Percentiles rank a stretch among this genome's conserved stretches.
Evolutionary conservation across 2,329 filamentous ascomycete genomes (phyloP).

Genomic region (Trichothecium sympodiale): DNA sequence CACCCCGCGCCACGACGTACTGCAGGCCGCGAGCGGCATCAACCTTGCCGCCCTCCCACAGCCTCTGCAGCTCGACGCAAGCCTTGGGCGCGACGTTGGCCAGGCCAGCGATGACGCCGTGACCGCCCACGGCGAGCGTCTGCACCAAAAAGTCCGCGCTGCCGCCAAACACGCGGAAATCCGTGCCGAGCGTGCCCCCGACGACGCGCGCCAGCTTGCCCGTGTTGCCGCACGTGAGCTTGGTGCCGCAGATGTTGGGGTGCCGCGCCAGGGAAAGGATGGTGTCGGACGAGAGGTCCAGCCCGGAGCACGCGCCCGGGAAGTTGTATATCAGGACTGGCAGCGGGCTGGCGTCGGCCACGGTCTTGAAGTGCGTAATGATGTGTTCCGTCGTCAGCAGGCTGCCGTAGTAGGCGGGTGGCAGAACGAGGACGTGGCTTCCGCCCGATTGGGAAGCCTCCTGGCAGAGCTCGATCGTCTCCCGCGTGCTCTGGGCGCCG

Average conservation of each 20-base stretch:
- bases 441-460: conserved; percentile 55
- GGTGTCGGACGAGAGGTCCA: conserved; percentile 46
- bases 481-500: conserved; percentile 55
- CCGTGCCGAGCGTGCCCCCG: conserved; percentile 25
- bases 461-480: conserved; percentile 53
- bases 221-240: conserved; percentile 54
- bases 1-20: conserved; percentile 51
- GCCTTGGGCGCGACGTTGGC: conserved; percentile 60
- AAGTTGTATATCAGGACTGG: conserved; percentile 56
- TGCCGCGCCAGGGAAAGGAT: conserved; percentile 40
- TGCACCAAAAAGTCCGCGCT: conserved; percentile 66
- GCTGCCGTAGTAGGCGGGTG: conserved; percentile 57
- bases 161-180: conserved; percentile 60
- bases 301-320: conserved; percentile 42
- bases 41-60: conserved; percentile 46
- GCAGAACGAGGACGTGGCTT: conserved; percentile 56
- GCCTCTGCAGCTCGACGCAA: conserved; percentile 48
- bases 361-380: conserved; percentile 49
- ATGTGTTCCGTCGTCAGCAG: conserved; percentile 47
- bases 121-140: conserved; percentile 56
- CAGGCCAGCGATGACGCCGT: conserved; percentile 60
- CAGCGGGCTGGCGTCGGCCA: conserved; percentile 46
- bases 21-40: conserved; percentile 53
- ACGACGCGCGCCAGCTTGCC: conserved; percentile 43
- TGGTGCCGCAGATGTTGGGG: conserved; percentile 51